A percentile compares a stretch with the other conserved stretches of the same genome.
phyloP scores from a whole-genome alignment of 768 basidiomycete genomes.

The Dacryopinax spathularia region DNA sequence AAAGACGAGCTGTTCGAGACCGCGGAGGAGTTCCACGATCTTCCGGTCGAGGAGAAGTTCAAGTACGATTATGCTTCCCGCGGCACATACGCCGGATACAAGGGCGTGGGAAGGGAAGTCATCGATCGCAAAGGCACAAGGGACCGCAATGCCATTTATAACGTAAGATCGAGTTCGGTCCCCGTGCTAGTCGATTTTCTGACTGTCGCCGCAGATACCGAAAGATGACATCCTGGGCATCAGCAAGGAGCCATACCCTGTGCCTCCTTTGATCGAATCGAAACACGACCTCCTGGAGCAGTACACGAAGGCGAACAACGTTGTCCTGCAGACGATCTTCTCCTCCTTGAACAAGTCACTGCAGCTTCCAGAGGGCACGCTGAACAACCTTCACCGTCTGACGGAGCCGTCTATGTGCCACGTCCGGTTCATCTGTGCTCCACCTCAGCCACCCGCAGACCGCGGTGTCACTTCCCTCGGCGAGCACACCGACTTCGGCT shows the following conservation, averaged over 20 bases:
- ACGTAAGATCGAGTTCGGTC: background rate
- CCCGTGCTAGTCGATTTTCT: background rate
- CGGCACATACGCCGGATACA: background rate
- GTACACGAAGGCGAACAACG: background rate
- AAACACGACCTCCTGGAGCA: background rate
- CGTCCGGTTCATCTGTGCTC: background rate
- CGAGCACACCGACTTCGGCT: constrained; percentile 2
- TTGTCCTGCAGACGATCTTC: background rate
- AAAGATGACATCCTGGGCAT: background rate
- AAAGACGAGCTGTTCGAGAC: background rate
- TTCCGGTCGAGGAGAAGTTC: background rate
- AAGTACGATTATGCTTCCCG: background rate
- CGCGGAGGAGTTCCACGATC: background rate
- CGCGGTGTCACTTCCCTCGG: background rate
- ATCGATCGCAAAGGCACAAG: background rate
- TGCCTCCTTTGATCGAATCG: background rate
- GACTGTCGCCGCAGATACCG: constrained; percentile 5
- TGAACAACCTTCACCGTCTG: background rate
- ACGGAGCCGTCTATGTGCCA: background rate
- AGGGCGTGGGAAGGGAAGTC: background rate
- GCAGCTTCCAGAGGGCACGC: background rate
- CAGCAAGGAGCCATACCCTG: background rate
- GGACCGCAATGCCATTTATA: background rate
- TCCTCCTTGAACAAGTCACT: background rate
- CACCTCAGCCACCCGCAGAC: background rate